These are phyloP conservation scores for Termitomyces eurrhizus DNA, from an alignment of 768 basidiomycete species.

Conservation along the genomic window DNA sequence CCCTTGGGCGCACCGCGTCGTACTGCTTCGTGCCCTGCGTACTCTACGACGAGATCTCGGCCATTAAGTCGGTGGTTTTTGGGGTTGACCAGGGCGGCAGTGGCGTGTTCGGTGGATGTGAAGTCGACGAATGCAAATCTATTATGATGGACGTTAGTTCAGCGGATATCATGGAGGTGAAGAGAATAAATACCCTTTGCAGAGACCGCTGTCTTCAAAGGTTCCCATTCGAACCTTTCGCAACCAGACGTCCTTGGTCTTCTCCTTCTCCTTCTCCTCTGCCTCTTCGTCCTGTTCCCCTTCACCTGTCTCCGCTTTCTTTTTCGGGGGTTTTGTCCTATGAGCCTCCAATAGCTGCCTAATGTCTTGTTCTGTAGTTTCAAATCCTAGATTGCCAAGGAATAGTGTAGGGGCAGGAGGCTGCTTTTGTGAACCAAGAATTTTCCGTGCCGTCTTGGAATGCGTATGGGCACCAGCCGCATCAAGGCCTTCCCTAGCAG, in stretches of 20 bases:
- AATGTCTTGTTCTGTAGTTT: constrained; percentile 77
- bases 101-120: constrained; percentile 71
- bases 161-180: background rate
- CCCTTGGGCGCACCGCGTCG: constrained; percentile 65
- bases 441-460: constrained; percentile 75
- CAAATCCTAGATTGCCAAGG: constrained; percentile 90
- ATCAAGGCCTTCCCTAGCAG: constrained; percentile 40
- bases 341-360: constrained; percentile 72
- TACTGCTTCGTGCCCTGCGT: constrained; percentile 85
- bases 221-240: constrained; percentile 90
- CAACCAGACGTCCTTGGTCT: constrained; percentile 49
- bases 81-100: constrained; percentile 74
- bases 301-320: constrained; percentile 27
- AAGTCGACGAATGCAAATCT: constrained; percentile 98
- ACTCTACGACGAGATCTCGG: constrained; percentile 82
- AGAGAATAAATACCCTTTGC: constrained; percentile 72
- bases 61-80: constrained; percentile 84
- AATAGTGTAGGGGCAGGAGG: constrained; percentile 84
- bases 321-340: constrained; percentile 31
- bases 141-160: constrained; percentile 1
- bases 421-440: constrained; percentile 75
- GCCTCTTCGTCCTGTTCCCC: constrained; percentile 25
- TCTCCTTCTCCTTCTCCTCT: constrained; percentile 23
- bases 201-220: constrained; percentile 91
- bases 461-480: constrained; percentile 29